Conservation (phyloP, 805 yeast genomes). For the Kodamaea laetipori region DNA sequence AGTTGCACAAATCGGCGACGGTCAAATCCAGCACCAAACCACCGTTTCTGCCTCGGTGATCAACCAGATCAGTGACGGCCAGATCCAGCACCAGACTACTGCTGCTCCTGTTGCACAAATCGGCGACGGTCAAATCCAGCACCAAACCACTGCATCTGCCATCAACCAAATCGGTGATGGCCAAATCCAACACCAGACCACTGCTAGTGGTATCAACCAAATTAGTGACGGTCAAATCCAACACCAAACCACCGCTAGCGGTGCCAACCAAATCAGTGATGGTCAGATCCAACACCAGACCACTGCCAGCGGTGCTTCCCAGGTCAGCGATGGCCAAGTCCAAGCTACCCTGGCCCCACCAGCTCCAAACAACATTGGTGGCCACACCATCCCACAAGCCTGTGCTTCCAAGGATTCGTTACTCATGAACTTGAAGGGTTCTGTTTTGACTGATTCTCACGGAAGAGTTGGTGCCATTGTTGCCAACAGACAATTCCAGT, state of each 20-base stretch:
- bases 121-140: conserved; percentile 31
- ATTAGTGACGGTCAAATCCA: conserved; percentile 37
- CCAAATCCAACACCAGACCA: conserved; percentile 43
- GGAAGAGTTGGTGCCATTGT: conserved; percentile 80
- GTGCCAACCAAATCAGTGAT: conserved; percentile 46
- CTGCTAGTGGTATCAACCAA: conserved; percentile 43
- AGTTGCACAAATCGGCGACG: conserved; percentile 27
- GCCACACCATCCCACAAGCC: conserved; percentile 31
- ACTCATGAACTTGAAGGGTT: conserved; percentile 52
- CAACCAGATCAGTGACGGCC: conserved; percentile 50
- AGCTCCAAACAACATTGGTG: conserved; percentile 27
- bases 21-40: conserved; percentile 31
- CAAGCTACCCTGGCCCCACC: conserved; percentile 22
- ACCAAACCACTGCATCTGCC: conserved; percentile 27
- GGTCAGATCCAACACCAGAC: conserved; percentile 31
- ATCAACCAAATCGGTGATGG: conserved; percentile 50
- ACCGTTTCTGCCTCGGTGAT: conserved; percentile 48
- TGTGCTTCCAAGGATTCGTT: conserved; percentile 39
- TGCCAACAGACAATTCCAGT: conserved; percentile 80
- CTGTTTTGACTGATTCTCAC: conserved; percentile 55
- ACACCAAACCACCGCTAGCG: conserved; percentile 24
- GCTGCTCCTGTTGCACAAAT: conserved; percentile 24
- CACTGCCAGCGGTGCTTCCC: conserved; percentile 31
- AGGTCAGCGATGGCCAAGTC: conserved; percentile 36
- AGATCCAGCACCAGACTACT: conserved; percentile 44